Evolutionary conservation across 345 rosid species (phyloP).

Genomic region (Isatis tinctoria): DNA sequence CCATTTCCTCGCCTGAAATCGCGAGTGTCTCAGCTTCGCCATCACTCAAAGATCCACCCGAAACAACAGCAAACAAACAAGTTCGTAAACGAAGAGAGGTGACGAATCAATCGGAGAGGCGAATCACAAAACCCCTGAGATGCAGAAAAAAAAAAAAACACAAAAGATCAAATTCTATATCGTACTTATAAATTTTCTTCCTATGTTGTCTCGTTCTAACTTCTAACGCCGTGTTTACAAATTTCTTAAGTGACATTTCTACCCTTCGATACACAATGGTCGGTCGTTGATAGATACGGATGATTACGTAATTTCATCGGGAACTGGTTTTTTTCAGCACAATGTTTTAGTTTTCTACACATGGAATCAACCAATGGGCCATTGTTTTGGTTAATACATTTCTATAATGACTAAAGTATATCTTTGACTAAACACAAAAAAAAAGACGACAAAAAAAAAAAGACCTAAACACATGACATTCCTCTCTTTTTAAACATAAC

Average conservation of each 20-base stretch:
- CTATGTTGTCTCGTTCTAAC: not conserved
- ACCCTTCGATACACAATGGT: not conserved
- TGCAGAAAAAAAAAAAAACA: not conserved
- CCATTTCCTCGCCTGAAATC: slow-evolving; percentile 58
- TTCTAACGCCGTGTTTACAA: slow-evolving; percentile 10
- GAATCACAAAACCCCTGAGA: slow-evolving; percentile 29
- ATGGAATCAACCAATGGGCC: slow-evolving; percentile 20
- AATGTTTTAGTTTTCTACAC: slow-evolving; percentile 7
- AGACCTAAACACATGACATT: not conserved
- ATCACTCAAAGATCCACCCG: slow-evolving; percentile 30
- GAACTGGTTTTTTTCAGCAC: not conserved
- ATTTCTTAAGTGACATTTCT: not conserved
- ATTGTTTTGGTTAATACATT: not conserved
- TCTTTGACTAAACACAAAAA: slow-evolving; percentile 15
- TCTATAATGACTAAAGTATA: not conserved
- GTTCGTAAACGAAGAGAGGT: not conserved
- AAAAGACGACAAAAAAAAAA: too few species aligned
- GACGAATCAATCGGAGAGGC: not conserved
- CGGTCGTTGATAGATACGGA: not conserved
- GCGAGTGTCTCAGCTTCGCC: slow-evolving; percentile 66
- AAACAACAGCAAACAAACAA: not conserved
- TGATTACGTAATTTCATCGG: not conserved
- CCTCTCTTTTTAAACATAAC: not conserved
- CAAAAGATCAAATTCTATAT: not conserved
- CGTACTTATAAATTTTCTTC: not conserved